A percentile compares a stretch with the other conserved stretches of the same genome.
These are phyloP conservation scores for Metschnikowia peoriensis DNA, from an alignment of 805 yeast genomes.

Conservation along the genomic window DNA sequence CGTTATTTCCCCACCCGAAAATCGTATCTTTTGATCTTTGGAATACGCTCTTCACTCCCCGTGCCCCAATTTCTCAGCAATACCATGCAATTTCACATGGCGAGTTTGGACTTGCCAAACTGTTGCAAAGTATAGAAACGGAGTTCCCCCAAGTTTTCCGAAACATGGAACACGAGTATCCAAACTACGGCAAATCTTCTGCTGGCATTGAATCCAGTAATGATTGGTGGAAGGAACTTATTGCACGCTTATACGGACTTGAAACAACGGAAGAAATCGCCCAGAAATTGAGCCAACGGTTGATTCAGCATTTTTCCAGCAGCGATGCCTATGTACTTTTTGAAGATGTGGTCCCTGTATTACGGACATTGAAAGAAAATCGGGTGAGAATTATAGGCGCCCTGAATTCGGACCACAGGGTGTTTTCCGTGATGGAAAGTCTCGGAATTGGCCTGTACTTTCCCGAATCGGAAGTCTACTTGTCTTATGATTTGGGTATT, in stretches of 20 bases:
- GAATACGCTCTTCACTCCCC: slow-evolving; percentile 62
- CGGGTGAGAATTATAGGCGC: slow-evolving; percentile 44
- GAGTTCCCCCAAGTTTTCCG: slow-evolving; percentile 35
- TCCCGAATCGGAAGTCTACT: slow-evolving; percentile 35
- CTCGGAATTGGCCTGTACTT: slow-evolving; percentile 46
- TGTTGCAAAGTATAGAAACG: slow-evolving; percentile 22
- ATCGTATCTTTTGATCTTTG: slow-evolving; percentile 67
- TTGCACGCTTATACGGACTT: slow-evolving; percentile 44
- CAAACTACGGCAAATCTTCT: slow-evolving; percentile 59
- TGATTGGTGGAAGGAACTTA: slow-evolving; percentile 61
- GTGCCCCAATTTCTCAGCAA: slow-evolving; percentile 50
- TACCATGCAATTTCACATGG: slow-evolving; percentile 47
- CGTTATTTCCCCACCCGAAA: slow-evolving; percentile 38
- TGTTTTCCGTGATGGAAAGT: slow-evolving; percentile 43
- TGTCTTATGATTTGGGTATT: slow-evolving; percentile 57
- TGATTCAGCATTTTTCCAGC: slow-evolving; percentile 49
- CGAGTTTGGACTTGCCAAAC: slow-evolving; percentile 41
- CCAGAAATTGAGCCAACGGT: slow-evolving; percentile 40
- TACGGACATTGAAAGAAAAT: slow-evolving; percentile 29
- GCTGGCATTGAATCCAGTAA: slow-evolving; percentile 22
- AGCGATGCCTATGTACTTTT: slow-evolving; percentile 51
- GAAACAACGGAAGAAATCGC: slow-evolving; percentile 22
- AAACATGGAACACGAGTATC: slow-evolving; percentile 39
- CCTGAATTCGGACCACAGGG: slow-evolving; percentile 63
- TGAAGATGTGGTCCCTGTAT: slow-evolving; percentile 51